Base-by-base conservation (phyloP, 306 rosid genomes). In the Erythrophleum fordii region DNA sequence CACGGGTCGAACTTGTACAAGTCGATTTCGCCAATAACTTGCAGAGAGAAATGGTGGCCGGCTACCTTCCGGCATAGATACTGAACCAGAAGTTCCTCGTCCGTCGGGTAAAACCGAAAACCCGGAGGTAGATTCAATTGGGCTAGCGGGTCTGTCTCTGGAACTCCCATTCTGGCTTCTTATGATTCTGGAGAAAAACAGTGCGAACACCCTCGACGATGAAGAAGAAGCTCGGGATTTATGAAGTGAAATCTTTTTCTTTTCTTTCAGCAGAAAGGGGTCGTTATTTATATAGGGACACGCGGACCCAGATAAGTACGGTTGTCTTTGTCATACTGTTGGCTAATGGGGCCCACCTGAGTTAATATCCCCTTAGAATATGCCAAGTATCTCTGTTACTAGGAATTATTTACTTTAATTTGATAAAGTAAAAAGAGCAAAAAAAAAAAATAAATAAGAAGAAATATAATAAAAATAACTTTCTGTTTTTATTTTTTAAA, bases 51-150 rank as follows among this genome's bases (percentile, higher is more conserved):
- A 73, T 92, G 97, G 17, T 92, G 88, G 10, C 98, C 98, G 13
- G 98, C 98, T n/a, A 95, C 98, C 82, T 95, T 91, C 20, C 97
- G 90, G 75, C 97, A 88, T 0, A 95, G 86, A 42, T 95, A 95
- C 72, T 95, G 97, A 72, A 95, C 98, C 28, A 95, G 62, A 76
- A 95, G 97, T 86, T 95, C 98, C 69, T 95, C 98, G 26, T 95
- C 98, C 0, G 97, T 95, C 10, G 98, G 97, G 62, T 29, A 95
- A 64, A 95, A 95, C 39, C 98, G 87, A 49, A 95, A 95, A 49
- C 98, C 98, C 20, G 98, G 97, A 17, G 98, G 98, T 60, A 95
- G 86, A 28, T 88, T 84, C 59, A 95, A 83, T 81, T 94, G 94
- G n/a, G 92, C 75, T 1, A 95, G 90, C 2, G 86, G 94, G 72